A percentile compares a stretch with the other conserved stretches of the same genome.
phyloP scores from a whole-genome alignment of 148 eudicot species.

The Camellia sinensis region DNA sequence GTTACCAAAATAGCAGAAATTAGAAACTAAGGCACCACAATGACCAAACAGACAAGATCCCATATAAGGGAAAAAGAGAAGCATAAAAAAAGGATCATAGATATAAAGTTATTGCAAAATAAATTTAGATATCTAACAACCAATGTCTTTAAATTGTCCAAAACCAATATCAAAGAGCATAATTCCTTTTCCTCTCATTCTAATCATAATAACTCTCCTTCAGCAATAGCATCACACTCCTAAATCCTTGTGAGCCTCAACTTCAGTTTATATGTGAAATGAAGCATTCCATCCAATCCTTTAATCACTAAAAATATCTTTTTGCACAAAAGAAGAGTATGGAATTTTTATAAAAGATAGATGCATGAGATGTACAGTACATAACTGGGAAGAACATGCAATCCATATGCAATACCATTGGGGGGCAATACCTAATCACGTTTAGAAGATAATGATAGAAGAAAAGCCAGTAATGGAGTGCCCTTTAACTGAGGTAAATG shows the following conservation, averaged over 20 bases:
- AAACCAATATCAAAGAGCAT: too few relatives aligned
- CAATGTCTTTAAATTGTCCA: too few relatives aligned
- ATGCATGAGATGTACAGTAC: not conserved
- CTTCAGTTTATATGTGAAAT: not conserved
- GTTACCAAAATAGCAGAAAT: not conserved
- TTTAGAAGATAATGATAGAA: not conserved
- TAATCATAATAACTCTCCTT: not conserved
- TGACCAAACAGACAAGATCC: not conserved
- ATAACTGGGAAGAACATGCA: too few relatives aligned
- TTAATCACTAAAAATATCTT: not conserved
- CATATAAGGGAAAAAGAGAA: not conserved
- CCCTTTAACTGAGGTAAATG: not conserved
- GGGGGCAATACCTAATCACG: not conserved
- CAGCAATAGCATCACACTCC: too few relatives aligned
- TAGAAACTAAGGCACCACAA: not conserved
- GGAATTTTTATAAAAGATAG: too few relatives aligned
- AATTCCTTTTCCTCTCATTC: not conserved
- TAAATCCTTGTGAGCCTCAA: not conserved
- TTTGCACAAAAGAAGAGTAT: not conserved
- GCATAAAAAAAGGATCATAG: not conserved
- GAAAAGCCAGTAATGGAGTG: not conserved
- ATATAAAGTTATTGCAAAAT: too few relatives aligned
- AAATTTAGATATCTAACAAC: too few relatives aligned
- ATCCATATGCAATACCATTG: not conserved
- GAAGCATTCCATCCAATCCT: not conserved